Evolutionary conservation across 176 grass and related monocot genomes (phyloP), one percentile per base, ranked within the genome.

Genomic region (Aegilops sharonensis): DNA sequence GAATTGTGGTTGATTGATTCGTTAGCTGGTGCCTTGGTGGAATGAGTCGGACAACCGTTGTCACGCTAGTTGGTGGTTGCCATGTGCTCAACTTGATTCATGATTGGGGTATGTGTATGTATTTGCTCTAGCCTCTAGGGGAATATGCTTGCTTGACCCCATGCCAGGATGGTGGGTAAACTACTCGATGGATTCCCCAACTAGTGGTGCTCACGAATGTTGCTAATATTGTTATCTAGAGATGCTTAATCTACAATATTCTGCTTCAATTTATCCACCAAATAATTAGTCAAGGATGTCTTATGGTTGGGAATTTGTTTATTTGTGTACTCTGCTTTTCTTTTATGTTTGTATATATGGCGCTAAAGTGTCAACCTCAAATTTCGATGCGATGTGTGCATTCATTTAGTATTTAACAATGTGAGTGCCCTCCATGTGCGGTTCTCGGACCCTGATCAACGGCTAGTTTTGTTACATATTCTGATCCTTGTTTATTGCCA

Each of bases 11-110:
- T 62, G 78, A 61, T 88, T 82, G 63, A 27, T 75, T 75, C 14
- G 72, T 45, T 74, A 27, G 30, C 75, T 91, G 81, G 68, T 76
- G 50, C 85, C 76, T 63, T 69, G 89, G 68, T 87, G 89, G 75
- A 32, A 18, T 86, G 65, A 85, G 11, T 37, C 48, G 5, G 37
- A 42, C 75, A 37, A 67, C 52, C 7, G 59, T 59, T 85, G 77
- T 6, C 25, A 30, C 64, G 80, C 84, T 69, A 80, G 60, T 87
- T 81, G 85, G 85, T 91, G 81, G 11, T 25, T 64, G 77, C 89
- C 81, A 88, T 88, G 89, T 91, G 90, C 72, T 18, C 86, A 72
- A 65, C n/a, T 85, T 81, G 86, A 71, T 85, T 81, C 8, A 82
- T 88, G 86, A 85, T 85, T 85, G 78, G 37, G 86, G 85, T 84